Conservation (phyloP, 768 basidiomycete species). For the Lyophyllum decastes region DNA sequence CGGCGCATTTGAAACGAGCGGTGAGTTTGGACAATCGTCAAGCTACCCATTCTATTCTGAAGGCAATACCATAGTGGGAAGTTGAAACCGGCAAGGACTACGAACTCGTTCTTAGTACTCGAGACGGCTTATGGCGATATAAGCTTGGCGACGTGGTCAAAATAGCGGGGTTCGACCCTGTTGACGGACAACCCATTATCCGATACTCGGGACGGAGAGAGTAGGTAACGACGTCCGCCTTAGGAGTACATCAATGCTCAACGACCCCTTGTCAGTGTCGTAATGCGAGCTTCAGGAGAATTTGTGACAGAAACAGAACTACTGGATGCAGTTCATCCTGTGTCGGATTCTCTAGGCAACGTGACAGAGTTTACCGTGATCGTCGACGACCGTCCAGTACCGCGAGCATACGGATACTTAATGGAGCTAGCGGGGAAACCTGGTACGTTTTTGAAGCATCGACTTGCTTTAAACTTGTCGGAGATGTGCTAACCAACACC, state of each 20-base stretch:
- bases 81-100: conserved; percentile 3
- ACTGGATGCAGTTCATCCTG: conserved; percentile 2
- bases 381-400: conserved; percentile 10
- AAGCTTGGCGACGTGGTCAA: conserved; percentile 9
- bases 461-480: neutral
- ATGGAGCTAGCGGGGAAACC: conserved; percentile 8
- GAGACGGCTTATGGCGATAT: conserved; percentile 14
- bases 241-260: too few species aligned
- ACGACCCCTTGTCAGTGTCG: neutral
- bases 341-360: conserved; percentile 3
- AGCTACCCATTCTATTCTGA: neutral
- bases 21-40: neutral
- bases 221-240: neutral
- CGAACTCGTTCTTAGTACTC: conserved; percentile 9
- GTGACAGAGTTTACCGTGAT: conserved; percentile 16
- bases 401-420: conserved; percentile 11
- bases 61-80: conserved; percentile 3
- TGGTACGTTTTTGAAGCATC: neutral
- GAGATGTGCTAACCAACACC: neutral
- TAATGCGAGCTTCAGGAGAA: conserved; percentile 11
- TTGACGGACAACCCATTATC: conserved; percentile 7
- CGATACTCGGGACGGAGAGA: conserved; percentile 8
- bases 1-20: neutral
- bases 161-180: conserved; percentile 5
- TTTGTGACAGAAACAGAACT: conserved; percentile 14